Evolutionary conservation across 306 rosid genomes (phyloP).

Genomic region (Purshia tridentata): DNA sequence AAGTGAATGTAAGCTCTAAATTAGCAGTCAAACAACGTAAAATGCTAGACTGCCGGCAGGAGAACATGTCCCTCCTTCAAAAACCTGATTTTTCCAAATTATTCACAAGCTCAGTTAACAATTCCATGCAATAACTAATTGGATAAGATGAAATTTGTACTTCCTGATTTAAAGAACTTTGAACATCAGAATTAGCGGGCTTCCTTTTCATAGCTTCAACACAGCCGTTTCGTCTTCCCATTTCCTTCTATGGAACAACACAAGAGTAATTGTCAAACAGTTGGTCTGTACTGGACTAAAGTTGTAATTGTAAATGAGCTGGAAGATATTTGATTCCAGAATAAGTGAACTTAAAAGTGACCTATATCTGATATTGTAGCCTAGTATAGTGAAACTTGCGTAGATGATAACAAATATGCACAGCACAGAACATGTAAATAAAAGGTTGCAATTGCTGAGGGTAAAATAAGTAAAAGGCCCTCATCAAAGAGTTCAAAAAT

Average conservation of each 20-base stretch:
- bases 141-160: constrained; percentile 35
- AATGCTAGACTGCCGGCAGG: too few relatives aligned
- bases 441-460: too few relatives aligned
- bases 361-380: background rate
- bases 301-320: background rate
- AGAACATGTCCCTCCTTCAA: too few relatives aligned
- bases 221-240: constrained; percentile 32
- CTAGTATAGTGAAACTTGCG: background rate
- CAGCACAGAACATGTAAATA: background rate
- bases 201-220: constrained; percentile 57
- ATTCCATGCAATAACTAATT: background rate
- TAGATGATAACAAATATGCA: background rate
- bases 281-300: background rate
- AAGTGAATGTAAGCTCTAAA: too few relatives aligned
- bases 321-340: background rate
- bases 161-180: constrained; percentile 75
- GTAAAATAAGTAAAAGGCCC: too few relatives aligned
- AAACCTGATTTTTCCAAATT: too few relatives aligned
- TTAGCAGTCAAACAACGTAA: too few relatives aligned
- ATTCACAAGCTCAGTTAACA: background rate
- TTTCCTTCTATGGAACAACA: constrained; percentile 40
- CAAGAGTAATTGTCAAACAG: constrained; percentile 1
- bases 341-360: background rate
- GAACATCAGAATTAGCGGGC: constrained; percentile 38
- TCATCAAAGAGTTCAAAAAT: background rate